Percentiles rank a stretch among this genome's conserved stretches.
Conservation (phyloP, 257 asterid genomes). For the Pogostemon cablin region DNA sequence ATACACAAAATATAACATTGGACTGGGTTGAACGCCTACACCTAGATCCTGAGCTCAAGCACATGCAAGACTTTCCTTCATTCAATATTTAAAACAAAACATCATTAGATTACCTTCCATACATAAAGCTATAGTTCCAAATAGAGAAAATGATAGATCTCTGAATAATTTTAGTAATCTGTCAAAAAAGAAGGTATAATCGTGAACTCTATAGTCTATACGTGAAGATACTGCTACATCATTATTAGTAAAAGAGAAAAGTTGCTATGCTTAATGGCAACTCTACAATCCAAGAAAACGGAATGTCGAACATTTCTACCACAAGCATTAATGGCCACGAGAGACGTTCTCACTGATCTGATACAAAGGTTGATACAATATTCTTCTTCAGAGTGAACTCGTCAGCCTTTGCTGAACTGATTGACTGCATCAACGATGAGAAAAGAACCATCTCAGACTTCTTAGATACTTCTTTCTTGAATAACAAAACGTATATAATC, state of each 20-base stretch:
- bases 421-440: conserved; percentile 51
- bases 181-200: conserved; percentile 23
- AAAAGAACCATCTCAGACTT: not conserved
- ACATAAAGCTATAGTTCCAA: too few relatives aligned
- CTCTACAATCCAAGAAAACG: not conserved
- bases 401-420: conserved; percentile 69
- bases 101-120: too few relatives aligned
- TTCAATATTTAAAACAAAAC: too few relatives aligned
- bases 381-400: conserved; percentile 84
- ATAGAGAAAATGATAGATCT: not conserved
- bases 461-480: conserved; percentile 3
- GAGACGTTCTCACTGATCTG: conserved; percentile 35
- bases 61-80: too few relatives aligned
- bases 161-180: conserved; percentile 8
- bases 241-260: conserved; percentile 8
- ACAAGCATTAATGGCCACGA: conserved; percentile 12
- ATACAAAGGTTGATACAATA: conserved; percentile 56
- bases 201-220: not conserved
- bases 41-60: too few relatives aligned
- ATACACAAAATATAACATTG: too few relatives aligned
- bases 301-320: conserved; percentile 34
- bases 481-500: not conserved
- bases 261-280: conserved; percentile 7
- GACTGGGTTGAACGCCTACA: too few relatives aligned
- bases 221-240: conserved; percentile 16